A percentile compares a stretch with the other conserved stretches of the same genome.
Evolutionary conservation across 2,329 filamentous ascomycete genomes (phyloP).

Genomic region (Cryphonectria radicalis): DNA sequence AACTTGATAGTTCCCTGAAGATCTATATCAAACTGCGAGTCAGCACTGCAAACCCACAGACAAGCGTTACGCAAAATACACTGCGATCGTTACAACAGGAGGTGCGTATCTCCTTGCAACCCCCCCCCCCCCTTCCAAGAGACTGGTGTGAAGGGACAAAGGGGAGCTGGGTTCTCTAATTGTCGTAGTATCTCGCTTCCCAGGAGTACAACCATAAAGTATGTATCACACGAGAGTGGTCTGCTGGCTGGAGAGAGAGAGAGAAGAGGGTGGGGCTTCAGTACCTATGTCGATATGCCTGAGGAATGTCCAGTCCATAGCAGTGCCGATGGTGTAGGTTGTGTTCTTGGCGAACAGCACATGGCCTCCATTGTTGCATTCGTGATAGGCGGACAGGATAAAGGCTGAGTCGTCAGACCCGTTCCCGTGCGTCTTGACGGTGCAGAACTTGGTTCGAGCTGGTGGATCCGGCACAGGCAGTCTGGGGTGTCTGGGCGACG

Average conservation of each 20-base stretch:
- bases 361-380: slow-evolving; percentile 63
- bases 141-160: background rate
- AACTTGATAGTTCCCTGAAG: slow-evolving; percentile 55
- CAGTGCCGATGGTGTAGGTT: slow-evolving; percentile 64
- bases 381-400: slow-evolving; percentile 54
- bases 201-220: background rate
- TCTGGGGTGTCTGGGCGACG: slow-evolving; percentile 33
- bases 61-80: background rate
- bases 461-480: slow-evolving; percentile 36
- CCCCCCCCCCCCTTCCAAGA: too few relatives aligned
- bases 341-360: slow-evolving; percentile 58
- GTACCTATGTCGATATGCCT: slow-evolving; percentile 62
- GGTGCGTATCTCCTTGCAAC: slow-evolving; percentile 28
- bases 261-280: slow-evolving; percentile 28
- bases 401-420: slow-evolving; percentile 37
- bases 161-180: background rate
- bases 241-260: too few relatives aligned
- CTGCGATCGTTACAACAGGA: slow-evolving; percentile 13
- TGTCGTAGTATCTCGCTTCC: background rate
- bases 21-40: slow-evolving; percentile 29
- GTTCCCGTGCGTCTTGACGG: slow-evolving; percentile 59
- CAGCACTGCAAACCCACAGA: slow-evolving; percentile 25
- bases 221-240: background rate
- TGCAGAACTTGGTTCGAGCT: slow-evolving; percentile 49
- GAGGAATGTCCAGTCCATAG: slow-evolving; percentile 65